phyloP scores from a whole-genome alignment of 1,139 yeast genomes.

The Debaryomyces subglobosus region DNA sequence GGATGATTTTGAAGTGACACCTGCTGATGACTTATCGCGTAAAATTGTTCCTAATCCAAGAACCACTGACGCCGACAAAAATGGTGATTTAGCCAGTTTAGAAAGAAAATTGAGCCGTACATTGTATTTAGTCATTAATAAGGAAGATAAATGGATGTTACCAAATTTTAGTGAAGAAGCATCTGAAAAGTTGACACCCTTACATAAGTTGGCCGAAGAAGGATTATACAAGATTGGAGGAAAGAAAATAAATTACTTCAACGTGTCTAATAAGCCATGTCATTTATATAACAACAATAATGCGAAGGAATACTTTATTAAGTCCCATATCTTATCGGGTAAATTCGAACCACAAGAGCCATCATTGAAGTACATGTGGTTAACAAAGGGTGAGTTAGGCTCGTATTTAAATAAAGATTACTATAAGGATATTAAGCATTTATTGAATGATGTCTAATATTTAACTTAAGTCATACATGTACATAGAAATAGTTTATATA shows the following conservation, averaged over 20 bases:
- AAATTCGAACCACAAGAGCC: constrained; percentile 56
- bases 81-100: constrained; percentile 63
- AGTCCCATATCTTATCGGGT: constrained; percentile 92
- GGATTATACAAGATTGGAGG: constrained; percentile 80
- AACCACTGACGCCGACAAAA: constrained; percentile 72
- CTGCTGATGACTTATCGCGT: constrained; percentile 59
- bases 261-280: constrained; percentile 87
- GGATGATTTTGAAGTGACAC: constrained; percentile 32
- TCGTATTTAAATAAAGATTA: constrained; percentile 57
- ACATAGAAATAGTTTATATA: constrained; percentile 15
- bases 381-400: constrained; percentile 76
- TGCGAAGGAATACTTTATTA: constrained; percentile 68
- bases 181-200: constrained; percentile 40
- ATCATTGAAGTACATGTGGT: constrained; percentile 65
- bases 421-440: constrained; percentile 54
- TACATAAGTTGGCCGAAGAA: constrained; percentile 74
- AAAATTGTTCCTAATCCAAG: constrained; percentile 75
- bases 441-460: constrained; percentile 49
- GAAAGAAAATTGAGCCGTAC: constrained; percentile 83
- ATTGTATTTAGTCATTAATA: constrained; percentile 67
- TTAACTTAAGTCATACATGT: constrained; percentile 12
- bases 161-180: constrained; percentile 62
- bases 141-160: constrained; percentile 64
- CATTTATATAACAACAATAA: constrained; percentile 50
- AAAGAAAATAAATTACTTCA: constrained; percentile 76